Percentiles rank a stretch among this genome's conserved stretches.
Evolutionary conservation across 768 basidiomycete genomes (phyloP).

Genomic region (Lentinula boryana): DNA sequence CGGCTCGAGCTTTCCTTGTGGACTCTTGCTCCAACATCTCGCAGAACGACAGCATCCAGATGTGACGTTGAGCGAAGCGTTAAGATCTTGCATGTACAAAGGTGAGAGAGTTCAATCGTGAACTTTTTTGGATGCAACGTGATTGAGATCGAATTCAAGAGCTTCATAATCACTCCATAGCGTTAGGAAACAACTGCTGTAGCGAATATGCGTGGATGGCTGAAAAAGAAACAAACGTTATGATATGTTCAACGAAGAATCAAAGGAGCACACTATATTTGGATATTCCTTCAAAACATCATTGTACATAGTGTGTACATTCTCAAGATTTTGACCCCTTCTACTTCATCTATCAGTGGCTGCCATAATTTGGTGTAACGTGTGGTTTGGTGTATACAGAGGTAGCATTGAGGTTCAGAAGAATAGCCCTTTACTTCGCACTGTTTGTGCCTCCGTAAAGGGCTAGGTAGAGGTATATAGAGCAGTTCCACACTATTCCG

Average conservation of each 20-base stretch:
- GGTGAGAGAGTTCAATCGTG: constrained; percentile 82
- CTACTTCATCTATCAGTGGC: constrained; percentile 69
- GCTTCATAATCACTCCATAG: constrained; percentile 93
- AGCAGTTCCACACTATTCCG: too few species aligned
- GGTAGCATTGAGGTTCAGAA: background rate
- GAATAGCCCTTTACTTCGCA: too few species aligned
- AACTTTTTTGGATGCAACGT: constrained; percentile 94
- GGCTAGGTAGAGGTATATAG: too few species aligned
- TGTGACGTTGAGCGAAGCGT: constrained; percentile 82
- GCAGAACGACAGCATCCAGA: constrained; percentile 81
- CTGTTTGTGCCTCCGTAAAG: too few species aligned
- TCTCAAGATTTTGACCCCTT: constrained; percentile 71
- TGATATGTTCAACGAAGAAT: background rate
- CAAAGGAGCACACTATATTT: constrained; percentile 65
- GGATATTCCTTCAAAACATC: constrained; percentile 81
- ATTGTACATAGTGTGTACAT: constrained; percentile 78
- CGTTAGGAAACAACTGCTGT: constrained; percentile 70
- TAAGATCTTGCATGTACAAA: constrained; percentile 94
- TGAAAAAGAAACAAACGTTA: constrained; percentile 22
- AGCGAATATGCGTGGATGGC: constrained; percentile 81
- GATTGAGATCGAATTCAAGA: constrained; percentile 86
- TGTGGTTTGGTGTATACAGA: constrained; percentile 55
- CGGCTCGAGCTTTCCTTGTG: constrained; percentile 7
- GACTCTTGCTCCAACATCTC: constrained; percentile 77
- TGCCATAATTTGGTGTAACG: constrained; percentile 78